Conservation (phyloP, 2,329 filamentous ascomycete genomes). For the Trichophyton simii region DNA sequence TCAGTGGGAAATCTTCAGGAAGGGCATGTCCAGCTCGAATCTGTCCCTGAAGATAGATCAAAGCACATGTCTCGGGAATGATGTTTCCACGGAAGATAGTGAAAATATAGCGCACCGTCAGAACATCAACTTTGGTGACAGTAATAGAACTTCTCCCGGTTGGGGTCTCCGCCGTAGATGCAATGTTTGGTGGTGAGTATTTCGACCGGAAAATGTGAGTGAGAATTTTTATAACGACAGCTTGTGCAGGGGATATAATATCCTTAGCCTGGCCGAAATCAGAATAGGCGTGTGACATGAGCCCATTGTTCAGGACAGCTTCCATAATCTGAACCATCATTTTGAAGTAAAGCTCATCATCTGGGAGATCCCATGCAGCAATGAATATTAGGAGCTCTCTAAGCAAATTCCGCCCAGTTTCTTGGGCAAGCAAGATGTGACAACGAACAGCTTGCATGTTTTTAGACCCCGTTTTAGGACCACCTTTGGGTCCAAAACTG, state of each 20-base stretch:
- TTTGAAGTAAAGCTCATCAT: constrained; percentile 89
- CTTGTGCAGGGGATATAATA: constrained; percentile 89
- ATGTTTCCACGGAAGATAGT: constrained; percentile 85
- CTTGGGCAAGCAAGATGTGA: constrained; percentile 76
- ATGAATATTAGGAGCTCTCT: constrained; percentile 91
- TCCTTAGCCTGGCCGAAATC: constrained; percentile 86
- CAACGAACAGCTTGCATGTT: constrained; percentile 86
- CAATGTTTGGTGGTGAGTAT: constrained; percentile 36
- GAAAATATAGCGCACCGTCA: constrained; percentile 77
- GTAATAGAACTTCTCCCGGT: constrained; percentile 45
- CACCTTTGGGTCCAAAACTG: constrained; percentile 58
- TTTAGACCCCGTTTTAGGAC: constrained; percentile 45
- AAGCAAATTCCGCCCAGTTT: constrained; percentile 79
- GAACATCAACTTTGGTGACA: constrained; percentile 44
- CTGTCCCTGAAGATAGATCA: constrained; percentile 86
- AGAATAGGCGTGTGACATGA: constrained; percentile 86
- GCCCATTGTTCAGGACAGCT: constrained; percentile 73
- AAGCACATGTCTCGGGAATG: constrained; percentile 84
- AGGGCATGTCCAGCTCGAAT: constrained; percentile 65
- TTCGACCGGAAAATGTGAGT: constrained; percentile 73
- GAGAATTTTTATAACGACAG: constrained; percentile 78
- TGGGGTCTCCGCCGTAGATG: constrained; percentile 41
- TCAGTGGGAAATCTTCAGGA: constrained; percentile 79
- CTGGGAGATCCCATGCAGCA: constrained; percentile 89
- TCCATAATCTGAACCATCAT: constrained; percentile 94